Percentiles rank a stretch among this genome's conserved stretches.
These are phyloP conservation scores for Hydrangea macrophylla DNA, from an alignment of 148 eudicot genomes.

Conservation along the genomic window DNA sequence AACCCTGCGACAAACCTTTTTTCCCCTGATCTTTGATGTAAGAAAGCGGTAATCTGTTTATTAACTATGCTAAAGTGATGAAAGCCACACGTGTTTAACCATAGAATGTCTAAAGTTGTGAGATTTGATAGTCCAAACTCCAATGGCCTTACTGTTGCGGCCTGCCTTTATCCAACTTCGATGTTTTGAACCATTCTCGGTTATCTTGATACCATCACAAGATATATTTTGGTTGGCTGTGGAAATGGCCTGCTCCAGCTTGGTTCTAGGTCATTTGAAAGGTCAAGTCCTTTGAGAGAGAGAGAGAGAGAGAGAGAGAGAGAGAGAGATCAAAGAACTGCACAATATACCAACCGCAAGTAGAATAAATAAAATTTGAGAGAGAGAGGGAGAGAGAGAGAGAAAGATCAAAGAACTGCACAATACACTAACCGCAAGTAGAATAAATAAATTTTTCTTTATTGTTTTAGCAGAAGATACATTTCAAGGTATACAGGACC, in stretches of 20 bases:
- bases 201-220: background rate
- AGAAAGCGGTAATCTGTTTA: background rate
- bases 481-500: too few species aligned
- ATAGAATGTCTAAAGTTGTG: too few species aligned
- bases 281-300: background rate
- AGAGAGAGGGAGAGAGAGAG: background rate
- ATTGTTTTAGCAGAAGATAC: too few species aligned
- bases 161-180: too few species aligned
- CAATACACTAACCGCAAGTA: background rate
- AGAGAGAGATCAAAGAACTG: background rate
- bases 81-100: too few species aligned
- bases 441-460: too few species aligned
- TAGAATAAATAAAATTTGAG: background rate
- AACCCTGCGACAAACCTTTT: background rate
- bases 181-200: background rate
- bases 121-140: too few species aligned
- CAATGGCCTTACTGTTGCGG: too few species aligned
- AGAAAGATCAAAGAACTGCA: background rate
- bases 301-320: background rate
- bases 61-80: background rate
- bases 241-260: background rate
- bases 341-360: too few species aligned
- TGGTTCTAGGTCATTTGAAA: background rate
- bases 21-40: background rate
- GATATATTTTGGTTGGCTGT: background rate